Base-by-base conservation (phyloP, 2,329 filamentous ascomycete genomes). In the Aspergillus sp. region DNA sequence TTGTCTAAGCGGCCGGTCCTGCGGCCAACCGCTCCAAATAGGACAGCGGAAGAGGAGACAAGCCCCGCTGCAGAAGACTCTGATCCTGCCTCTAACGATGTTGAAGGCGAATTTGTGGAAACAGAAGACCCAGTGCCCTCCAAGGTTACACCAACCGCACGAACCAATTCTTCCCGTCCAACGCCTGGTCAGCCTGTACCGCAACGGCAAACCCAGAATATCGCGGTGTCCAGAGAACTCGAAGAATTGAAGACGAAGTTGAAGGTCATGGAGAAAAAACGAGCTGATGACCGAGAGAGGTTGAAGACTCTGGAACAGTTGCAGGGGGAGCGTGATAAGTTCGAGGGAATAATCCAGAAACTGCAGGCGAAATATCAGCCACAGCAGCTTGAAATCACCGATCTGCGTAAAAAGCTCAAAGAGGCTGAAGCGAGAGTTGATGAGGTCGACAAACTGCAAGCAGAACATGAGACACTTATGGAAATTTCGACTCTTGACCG, bases 201-300 rank as follows among this genome's bases (percentile, higher is more conserved):
- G 31, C 76, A 71, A 63, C 74, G 81, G 21, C 79, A 80, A 12
- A 77, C 77, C 3, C 79, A 75, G 56, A 72, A 63, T 60, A 82
- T 75, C 57, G 75, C 83, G 7, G 79, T 83, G 1, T 75, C 82
- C 21, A 82, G 88, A 61, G 90, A 96, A 68, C 86, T 93, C 19
- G 93, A 97, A 64, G 91, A 96, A 63, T 79, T 97, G 15, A 92
- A 96, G 71, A 88, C 91, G 0, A 97, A 96, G 71, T 78, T 98
- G 2, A 87, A 89, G 54, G 82, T 97, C 3, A 80, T 98, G 66
- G 93, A 99, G 72, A 90, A 93, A 66, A 96, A 96, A 73, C 82
- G 91, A 56, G 71, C 84, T 12, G 93, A 98, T 62, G 91, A 96
- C 68, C 85, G 91, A 19, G 93, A 97, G 66, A 90, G 91, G 70